A percentile compares a stretch with the other conserved stretches of the same genome.
Conservation (phyloP, 2,329 filamentous ascomycete genomes). For the Microsporum canis region DNA sequence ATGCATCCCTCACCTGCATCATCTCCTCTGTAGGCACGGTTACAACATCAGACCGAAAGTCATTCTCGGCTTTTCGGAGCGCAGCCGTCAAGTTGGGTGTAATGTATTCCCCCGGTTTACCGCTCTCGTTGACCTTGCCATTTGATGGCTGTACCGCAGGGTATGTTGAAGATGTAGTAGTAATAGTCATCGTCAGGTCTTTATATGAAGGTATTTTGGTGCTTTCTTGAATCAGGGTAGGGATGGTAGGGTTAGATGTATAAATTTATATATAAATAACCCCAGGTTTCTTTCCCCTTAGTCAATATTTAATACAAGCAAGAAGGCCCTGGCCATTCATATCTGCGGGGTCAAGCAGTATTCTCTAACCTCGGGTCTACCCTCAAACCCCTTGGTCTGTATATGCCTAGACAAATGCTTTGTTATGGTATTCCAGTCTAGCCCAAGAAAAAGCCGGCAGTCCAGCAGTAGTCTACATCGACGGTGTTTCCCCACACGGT, state of each 20-base stretch:
- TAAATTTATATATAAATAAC: background rate
- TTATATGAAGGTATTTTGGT: background rate
- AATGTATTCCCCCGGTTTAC: background rate
- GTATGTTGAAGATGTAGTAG: background rate
- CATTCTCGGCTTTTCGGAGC: constrained; percentile 12
- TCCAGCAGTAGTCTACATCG: background rate
- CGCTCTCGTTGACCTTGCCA: background rate
- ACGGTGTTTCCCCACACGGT: background rate
- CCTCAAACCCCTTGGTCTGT: background rate
- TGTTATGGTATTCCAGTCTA: background rate
- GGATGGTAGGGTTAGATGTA: background rate
- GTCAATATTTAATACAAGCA: background rate
- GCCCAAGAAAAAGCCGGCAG: background rate
- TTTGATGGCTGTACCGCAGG: background rate
- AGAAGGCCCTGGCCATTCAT: background rate
- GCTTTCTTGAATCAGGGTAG: no score
- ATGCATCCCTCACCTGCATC: constrained; percentile 19
- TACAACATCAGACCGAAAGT: constrained; percentile 22
- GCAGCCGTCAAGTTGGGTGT: constrained; percentile 11
- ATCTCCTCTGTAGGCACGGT: constrained; percentile 21
- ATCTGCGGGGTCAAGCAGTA: background rate
- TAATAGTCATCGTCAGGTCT: background rate
- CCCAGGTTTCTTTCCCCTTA: background rate
- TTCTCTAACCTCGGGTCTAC: background rate
- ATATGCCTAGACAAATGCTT: background rate